phyloP scores from a whole-genome alignment of 2,329 filamentous ascomycete genomes.

The Colletotrichum paranaense region DNA sequence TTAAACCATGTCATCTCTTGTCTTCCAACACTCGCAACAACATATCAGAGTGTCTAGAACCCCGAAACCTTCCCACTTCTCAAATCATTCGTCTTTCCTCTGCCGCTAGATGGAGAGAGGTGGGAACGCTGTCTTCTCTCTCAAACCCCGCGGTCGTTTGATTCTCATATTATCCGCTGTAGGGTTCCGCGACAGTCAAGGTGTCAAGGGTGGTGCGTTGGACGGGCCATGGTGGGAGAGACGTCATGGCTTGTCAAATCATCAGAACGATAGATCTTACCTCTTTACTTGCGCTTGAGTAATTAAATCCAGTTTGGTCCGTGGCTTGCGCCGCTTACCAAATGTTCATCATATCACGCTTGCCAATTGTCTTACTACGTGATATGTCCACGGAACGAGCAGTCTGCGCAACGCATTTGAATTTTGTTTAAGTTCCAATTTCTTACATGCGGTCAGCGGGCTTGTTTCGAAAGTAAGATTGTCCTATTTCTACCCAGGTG shows the following conservation, averaged over 20 bases:
- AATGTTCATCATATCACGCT: neutral
- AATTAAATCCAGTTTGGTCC: constrained; percentile 15
- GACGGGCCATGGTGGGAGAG: constrained; percentile 68
- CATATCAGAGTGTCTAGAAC: constrained; percentile 1
- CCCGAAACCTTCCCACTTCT: constrained; percentile 33
- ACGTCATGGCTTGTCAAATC: constrained; percentile 62
- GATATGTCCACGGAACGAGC: neutral
- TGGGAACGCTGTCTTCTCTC: constrained; percentile 73
- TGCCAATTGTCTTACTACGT: neutral
- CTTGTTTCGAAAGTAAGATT: neutral
- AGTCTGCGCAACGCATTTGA: neutral
- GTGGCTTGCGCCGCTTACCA: neutral
- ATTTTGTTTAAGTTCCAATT: constrained; percentile 14
- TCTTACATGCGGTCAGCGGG: neutral
- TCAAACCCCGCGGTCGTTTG: constrained; percentile 52
- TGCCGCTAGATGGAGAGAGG: constrained; percentile 32
- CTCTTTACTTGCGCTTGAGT: constrained; percentile 10
- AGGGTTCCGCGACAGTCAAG: constrained; percentile 58
- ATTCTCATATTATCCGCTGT: constrained; percentile 28
- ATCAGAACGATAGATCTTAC: constrained; percentile 24
- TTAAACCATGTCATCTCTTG: constrained; percentile 57
- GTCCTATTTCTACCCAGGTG: neutral
- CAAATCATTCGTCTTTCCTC: neutral
- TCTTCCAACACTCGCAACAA: neutral
- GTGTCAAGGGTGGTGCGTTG: constrained; percentile 44